These are phyloP conservation scores for Oenanthe javanica DNA, from an alignment of 140 eudicot genomes.

Conservation along the genomic window DNA sequence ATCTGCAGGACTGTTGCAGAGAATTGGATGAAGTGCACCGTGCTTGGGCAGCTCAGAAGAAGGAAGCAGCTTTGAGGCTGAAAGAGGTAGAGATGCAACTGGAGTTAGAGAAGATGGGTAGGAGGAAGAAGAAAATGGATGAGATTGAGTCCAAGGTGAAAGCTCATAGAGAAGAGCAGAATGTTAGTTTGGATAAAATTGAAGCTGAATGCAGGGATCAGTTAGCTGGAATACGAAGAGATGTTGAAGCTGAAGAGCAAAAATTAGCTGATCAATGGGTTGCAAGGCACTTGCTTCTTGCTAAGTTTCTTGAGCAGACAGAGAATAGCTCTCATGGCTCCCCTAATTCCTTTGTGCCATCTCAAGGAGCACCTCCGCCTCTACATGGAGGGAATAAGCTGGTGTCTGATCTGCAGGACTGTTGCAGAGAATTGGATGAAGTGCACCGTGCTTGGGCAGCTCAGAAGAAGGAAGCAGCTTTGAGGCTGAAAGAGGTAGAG, in stretches of 20 bases:
- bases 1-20: conserved; percentile 41
- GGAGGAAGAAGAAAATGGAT: conserved; percentile 47
- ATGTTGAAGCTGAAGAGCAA: conserved; percentile 54
- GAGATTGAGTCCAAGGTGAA: conserved; percentile 49
- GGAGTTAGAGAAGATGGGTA: conserved; percentile 45
- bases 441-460: conserved; percentile 44
- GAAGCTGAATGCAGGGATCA: conserved; percentile 56
- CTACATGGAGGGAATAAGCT: conserved; percentile 12
- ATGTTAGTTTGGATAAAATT: conserved; percentile 26
- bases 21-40: conserved; percentile 52
- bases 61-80: conserved; percentile 58
- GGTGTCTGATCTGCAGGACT: conserved; percentile 39
- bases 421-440: conserved; percentile 49
- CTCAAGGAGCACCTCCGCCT: conserved; percentile 18
- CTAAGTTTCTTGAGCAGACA: conserved; percentile 44
- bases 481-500: conserved; percentile 54
- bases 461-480: conserved; percentile 51
- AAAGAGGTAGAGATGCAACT: conserved; percentile 48
- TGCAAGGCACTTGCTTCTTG: conserved; percentile 40
- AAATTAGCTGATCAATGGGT: conserved; percentile 66
- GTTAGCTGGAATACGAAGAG: conserved; percentile 33
- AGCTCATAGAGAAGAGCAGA: conserved; percentile 48
- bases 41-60: conserved; percentile 42
- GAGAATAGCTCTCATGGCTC: too few species aligned
- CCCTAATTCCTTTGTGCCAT: background rate